These are phyloP conservation scores for Neocatenulostroma microsporum DNA, from an alignment of 2,329 filamentous ascomycete genomes.

Conservation along the genomic window DNA sequence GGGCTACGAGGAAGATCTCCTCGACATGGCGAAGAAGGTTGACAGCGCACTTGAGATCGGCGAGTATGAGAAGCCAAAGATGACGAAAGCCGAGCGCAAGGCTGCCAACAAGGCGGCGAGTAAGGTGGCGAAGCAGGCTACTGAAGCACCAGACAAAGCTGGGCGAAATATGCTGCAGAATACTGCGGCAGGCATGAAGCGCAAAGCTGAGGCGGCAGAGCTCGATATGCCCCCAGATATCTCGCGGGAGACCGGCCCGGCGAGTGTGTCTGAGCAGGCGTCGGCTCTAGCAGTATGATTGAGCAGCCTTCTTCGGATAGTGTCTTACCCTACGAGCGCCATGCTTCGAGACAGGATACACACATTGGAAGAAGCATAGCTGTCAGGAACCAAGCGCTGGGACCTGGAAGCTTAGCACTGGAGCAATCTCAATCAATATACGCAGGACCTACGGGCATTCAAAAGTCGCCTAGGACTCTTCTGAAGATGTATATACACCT, in stretches of 20 bases:
- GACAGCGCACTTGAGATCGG: conserved; percentile 56
- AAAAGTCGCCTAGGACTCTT: too few relatives aligned
- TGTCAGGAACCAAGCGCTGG: conserved; percentile 4
- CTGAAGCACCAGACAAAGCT: conserved; percentile 1
- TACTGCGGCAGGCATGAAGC: conserved; percentile 19
- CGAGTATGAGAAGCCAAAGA: conserved; percentile 38
- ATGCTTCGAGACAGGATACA: too few relatives aligned
- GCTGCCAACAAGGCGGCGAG: conserved; percentile 30
- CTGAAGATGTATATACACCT: too few relatives aligned
- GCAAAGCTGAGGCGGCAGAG: conserved; percentile 19
- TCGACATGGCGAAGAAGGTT: conserved; percentile 55
- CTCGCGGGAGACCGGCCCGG: conserved; percentile 21
- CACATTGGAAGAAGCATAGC: too few relatives aligned
- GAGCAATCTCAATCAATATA: too few relatives aligned
- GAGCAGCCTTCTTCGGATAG: too few relatives aligned
- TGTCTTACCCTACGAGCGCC: too few relatives aligned
- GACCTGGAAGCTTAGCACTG: too few relatives aligned
- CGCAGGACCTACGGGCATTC: too few relatives aligned
- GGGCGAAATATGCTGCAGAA: conserved; percentile 7
- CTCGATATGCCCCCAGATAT: conserved; percentile 23
- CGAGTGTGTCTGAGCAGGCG: conserved; percentile 18
- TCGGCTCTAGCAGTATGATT: conserved; percentile 22
- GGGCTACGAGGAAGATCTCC: conserved; percentile 52
- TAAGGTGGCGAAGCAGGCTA: conserved; percentile 10
- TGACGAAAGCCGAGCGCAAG: conserved; percentile 41